Base-by-base conservation (phyloP, 2,329 filamentous ascomycete genomes). In the Fusarium piperis region DNA sequence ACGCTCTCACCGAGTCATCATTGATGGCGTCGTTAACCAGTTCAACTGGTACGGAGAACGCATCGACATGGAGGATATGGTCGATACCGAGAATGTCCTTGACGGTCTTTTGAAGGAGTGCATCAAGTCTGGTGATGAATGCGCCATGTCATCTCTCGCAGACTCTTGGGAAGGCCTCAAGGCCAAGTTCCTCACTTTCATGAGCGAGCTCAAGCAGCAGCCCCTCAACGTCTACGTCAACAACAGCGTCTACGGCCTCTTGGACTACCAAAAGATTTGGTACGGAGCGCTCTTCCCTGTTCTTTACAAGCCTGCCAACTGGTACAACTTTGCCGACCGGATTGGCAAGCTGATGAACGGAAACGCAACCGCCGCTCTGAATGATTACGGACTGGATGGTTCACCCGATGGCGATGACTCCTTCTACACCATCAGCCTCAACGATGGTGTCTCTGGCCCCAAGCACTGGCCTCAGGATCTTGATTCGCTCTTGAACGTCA, bases 161-260 rank as follows among this genome's bases (percentile, higher is more conserved):
- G 68, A 76, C 3, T 79, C 83, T 1, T 80, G 79, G 41, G 77
- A 83, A 30, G 78, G 76, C 6, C 74, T 85, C 11, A 67, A 74
- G 18, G 62, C 72, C 1, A 78, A 78, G 28, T 74, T 87, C 1
- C 61, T 81, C 2, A 41, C 63, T 0, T 78, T 83, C 4, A 70
- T 83, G 1, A 67, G 76, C 0, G 67, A 76, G 3, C 74, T 87
- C 5, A 74, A 77, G 28, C 71, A 79, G 5, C 77, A 85, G 8
- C 84, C 85, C 0, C 65, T 85, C 26, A 74, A 74, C 2, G 81
- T 84, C 13, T 85, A 86, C 56, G 64, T 87, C 59, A 83, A 85
- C 72, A 79, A 76, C 36, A 79, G 79, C 2, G 72, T 79, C 4
- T 82, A 83, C 30, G 83, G 83, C 0, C 65, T 79, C 1, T 58